Evolutionary conservation across 2,329 filamentous ascomycete species (phyloP), one percentile per base, ranked within the genome.

Genomic region (Penicillium sp.): DNA sequence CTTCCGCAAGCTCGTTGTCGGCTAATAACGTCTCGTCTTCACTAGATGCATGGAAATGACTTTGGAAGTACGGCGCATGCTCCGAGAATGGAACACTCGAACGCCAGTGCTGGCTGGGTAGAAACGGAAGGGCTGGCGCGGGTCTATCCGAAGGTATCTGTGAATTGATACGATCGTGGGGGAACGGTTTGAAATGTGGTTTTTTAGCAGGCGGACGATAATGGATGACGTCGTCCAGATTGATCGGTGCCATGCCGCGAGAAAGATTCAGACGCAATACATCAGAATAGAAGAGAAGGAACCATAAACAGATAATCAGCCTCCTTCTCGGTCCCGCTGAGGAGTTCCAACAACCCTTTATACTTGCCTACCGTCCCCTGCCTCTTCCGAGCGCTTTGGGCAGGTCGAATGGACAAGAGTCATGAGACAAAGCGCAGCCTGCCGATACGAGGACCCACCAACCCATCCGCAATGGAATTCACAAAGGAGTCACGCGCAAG

Each of bases 171-270:
- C 39, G 36, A 41, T 21, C 13, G 42, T 46, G 21, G 43, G 44
- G 11, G 16, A 39, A 24, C 42, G 13, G 18, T 46, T 46, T 39
- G 8, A 51, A 51, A 40, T 51, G 2, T 46, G 16, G 36, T 32
- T 46, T 51, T 51, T 51, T 45, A 13, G 36, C 7, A 45, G 34
- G 42, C 13, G 42, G 49, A 41, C 42, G 36, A 51, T 51, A 51
- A 45, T 51, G 4, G 49, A 51, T 46, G 8, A 51, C 39, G 43
- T 51, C 13, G 36, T 51, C 49, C 14, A 50, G 49, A 51, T 34
- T 51, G 27, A 51, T 51, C 34, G 42, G 49, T 45, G 16, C 42
- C 13, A 51, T 51, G 13, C 39, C 24, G 36, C 38, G 27, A 52
- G 43, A 52, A 52, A 46, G 36, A 41, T 48, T 48, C 7, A 48